Evolutionary conservation across 352 stramenopile genomes (phyloP).

Genomic region (Globisporangium iwayamae): DNA sequence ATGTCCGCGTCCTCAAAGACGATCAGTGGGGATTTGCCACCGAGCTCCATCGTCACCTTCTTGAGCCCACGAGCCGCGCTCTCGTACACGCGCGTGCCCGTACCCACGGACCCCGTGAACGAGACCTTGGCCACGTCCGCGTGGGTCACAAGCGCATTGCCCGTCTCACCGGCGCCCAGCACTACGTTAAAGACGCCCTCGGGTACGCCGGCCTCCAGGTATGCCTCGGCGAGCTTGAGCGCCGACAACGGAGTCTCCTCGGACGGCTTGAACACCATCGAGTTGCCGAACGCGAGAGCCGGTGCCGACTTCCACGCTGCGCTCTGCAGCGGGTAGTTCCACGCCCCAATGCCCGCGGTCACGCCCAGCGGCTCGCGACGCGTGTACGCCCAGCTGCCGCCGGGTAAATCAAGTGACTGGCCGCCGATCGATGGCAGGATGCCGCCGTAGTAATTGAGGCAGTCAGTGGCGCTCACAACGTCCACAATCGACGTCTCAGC

Average conservation of each 20-base stretch:
- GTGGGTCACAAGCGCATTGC: constrained; percentile 53
- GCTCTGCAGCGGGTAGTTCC: constrained; percentile 83
- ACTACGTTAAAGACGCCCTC: constrained; percentile 82
- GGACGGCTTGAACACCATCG: constrained; percentile 91
- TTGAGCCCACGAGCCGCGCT: constrained; percentile 74
- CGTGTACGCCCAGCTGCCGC: constrained; percentile 76
- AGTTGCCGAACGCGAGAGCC: constrained; percentile 84
- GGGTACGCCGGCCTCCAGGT: constrained; percentile 64
- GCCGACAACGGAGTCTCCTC: constrained; percentile 83
- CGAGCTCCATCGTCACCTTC: constrained; percentile 89
- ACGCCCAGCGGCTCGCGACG: constrained; percentile 67
- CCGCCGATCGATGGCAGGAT: constrained; percentile 61
- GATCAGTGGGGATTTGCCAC: constrained; percentile 87
- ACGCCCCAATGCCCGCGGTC: constrained; percentile 72
- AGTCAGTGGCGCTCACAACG: constrained; percentile 67
- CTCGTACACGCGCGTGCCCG: constrained; percentile 67
- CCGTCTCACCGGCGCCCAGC: constrained; percentile 56
- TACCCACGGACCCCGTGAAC: constrained; percentile 82
- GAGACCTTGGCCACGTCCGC: constrained; percentile 67
- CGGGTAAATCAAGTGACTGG: constrained; percentile 61
- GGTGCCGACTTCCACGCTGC: constrained; percentile 79
- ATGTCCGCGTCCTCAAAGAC: constrained; percentile 86
- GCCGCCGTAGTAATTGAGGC: constrained; percentile 76
- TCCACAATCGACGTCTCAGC: constrained; percentile 72
- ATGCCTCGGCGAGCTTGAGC: constrained; percentile 61